Percentiles rank a stretch among this genome's conserved stretches.
Evolutionary conservation across 179 eudicot genomes (phyloP).

Genomic region (Spergularia azorica): DNA sequence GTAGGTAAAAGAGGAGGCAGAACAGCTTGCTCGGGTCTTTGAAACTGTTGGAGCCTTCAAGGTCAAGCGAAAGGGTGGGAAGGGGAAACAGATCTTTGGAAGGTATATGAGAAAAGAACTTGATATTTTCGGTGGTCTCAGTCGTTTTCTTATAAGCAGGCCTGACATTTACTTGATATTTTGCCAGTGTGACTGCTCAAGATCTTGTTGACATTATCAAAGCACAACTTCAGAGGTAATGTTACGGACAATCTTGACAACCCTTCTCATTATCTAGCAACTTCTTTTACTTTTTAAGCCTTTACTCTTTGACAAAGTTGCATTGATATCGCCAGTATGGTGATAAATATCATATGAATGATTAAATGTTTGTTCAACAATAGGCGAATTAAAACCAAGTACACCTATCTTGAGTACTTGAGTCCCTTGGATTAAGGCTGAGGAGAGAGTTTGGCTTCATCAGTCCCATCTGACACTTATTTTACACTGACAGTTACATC

Average conservation of each 20-base stretch:
- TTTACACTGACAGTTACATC: too few relatives aligned
- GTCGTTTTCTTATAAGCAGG: not conserved
- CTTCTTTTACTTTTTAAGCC: too few relatives aligned
- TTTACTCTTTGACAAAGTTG: too few relatives aligned
- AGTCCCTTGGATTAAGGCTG: too few relatives aligned
- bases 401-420: too few relatives aligned
- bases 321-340: too few relatives aligned
- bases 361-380: too few relatives aligned
- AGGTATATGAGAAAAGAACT: conserved; percentile 34
- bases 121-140: not conserved
- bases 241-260: conserved; percentile 17
- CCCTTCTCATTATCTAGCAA: not conserved
- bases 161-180: conserved; percentile 4
- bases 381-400: too few relatives aligned
- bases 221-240: conserved; percentile 88
- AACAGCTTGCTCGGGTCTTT: conserved; percentile 78
- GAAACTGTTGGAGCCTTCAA: conserved; percentile 94
- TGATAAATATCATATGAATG: too few relatives aligned
- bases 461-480: too few relatives aligned
- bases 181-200: conserved; percentile 88
- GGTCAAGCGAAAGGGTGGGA: conserved; percentile 85
- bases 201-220: conserved; percentile 95
- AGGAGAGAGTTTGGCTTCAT: too few relatives aligned
- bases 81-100: conserved; percentile 93
- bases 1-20: conserved; percentile 90